Evolutionary conservation across 768 basidiomycete species (phyloP).

Genomic region (Rhodotorula graminis): DNA sequence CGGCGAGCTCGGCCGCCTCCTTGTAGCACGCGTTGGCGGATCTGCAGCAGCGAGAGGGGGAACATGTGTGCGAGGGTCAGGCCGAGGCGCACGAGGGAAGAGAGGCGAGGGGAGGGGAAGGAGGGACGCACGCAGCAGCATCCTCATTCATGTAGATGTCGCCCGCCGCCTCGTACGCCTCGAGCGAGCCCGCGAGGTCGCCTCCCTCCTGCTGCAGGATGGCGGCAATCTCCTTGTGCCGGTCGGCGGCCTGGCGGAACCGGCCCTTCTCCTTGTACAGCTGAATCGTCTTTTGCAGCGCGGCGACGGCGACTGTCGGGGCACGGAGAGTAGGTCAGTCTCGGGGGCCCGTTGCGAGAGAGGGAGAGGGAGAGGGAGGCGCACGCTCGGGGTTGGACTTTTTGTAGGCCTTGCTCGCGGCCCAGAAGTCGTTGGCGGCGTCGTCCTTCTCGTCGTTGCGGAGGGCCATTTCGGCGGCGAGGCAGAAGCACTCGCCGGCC

Average conservation of each 20-base stretch:
- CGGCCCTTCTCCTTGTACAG: slow-evolving; percentile 77
- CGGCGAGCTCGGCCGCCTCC: slow-evolving; percentile 91
- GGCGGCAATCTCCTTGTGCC: slow-evolving; percentile 94
- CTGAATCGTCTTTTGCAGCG: slow-evolving; percentile 74
- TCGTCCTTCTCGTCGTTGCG: slow-evolving; percentile 81
- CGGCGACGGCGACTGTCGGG: slow-evolving; percentile 74
- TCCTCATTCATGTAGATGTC: slow-evolving; percentile 99
- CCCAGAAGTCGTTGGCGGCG: slow-evolving; percentile 98
- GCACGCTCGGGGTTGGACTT: slow-evolving; percentile 76
- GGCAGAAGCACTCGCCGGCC: slow-evolving; percentile 83
- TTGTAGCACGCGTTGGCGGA: slow-evolving; percentile 95
- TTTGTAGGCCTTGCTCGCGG: slow-evolving; percentile 94
- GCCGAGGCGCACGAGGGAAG: neutral
- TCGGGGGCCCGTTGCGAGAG: neutral
- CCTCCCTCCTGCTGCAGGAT: slow-evolving; percentile 81
- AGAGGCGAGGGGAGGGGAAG: slow-evolving; percentile 8
- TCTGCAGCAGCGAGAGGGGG: slow-evolving; percentile 51
- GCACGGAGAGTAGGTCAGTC: no score
- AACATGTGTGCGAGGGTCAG: neutral
- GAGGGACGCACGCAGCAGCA: slow-evolving; percentile 71
- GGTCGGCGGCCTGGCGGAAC: slow-evolving; percentile 94
- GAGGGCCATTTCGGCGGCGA: slow-evolving; percentile 91
- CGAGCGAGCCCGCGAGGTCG: slow-evolving; percentile 47
- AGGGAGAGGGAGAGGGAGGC: slow-evolving; percentile 41
- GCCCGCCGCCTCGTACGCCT: slow-evolving; percentile 82